phyloP scores from a whole-genome alignment of 371 early-diverging fungal species.

The Mucor circinelloides region DNA sequence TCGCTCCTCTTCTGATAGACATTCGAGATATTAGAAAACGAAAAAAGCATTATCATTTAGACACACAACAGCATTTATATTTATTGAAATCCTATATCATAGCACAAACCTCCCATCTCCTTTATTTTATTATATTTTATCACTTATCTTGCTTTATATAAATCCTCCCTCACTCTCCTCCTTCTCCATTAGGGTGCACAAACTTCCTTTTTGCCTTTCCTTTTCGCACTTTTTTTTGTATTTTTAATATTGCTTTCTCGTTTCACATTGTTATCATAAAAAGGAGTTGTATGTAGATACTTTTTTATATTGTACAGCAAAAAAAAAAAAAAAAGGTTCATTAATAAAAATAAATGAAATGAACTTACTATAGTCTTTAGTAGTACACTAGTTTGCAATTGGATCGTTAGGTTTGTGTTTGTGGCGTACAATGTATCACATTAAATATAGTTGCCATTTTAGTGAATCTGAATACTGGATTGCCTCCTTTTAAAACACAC shows the following conservation, averaged over 20 bases:
- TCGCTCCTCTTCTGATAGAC: slow-evolving; percentile 18
- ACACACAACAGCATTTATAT: neutral
- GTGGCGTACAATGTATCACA: slow-evolving; percentile 5
- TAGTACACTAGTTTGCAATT: neutral
- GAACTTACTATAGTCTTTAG: neutral
- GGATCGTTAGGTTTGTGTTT: slow-evolving; percentile 1
- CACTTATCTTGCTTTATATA: neutral
- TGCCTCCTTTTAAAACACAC: neutral
- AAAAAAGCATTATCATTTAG: slow-evolving; percentile 5
- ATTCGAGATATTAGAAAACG: slow-evolving; percentile 25
- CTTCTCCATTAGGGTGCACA: neutral
- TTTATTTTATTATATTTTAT: neutral
- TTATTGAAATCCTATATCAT: neutral
- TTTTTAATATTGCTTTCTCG: neutral
- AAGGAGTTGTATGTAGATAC: neutral
- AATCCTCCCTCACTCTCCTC: neutral
- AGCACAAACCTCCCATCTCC: neutral
- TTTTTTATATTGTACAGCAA: neutral
- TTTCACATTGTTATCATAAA: neutral
- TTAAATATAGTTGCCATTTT: neutral
- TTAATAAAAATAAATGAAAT: neutral
- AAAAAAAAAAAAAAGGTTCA: neutral
- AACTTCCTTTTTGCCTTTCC: neutral
- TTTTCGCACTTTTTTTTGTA: neutral
- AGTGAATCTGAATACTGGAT: neutral